Evolutionary conservation across 2,329 filamentous ascomycete species (phyloP), one percentile per base, ranked within the genome.

Genomic region (Rutstroemia sydowiana): DNA sequence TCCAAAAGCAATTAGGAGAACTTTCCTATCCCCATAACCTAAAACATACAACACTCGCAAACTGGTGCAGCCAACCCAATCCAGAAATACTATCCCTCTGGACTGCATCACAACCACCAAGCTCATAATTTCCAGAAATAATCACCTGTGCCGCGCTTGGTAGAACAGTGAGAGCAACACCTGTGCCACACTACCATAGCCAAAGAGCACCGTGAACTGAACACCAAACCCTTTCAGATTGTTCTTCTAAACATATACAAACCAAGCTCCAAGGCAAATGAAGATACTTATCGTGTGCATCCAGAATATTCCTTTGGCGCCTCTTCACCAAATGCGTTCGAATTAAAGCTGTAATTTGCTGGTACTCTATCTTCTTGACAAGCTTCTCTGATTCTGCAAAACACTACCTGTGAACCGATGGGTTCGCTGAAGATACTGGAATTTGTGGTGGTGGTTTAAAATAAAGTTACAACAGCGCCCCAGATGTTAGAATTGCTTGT

Each of bases 1-100:
- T 65, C 68, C 73, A 82, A 0, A 82, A 82, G 0, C 75, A 81
- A 67, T 88, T 88, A 58, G 88, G 73, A 1, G 84, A 84, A 58
- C 77, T 85, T n/a, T 83, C 68, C 3, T 57, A 67, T 3, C 85
- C 85, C 0, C 85, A 64, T 82, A 89, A 36, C 89, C 71, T 64
- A 87, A 79, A 2, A 78, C 63, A 64, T 87, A 83, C 73, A 66
- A 59, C 75, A 79, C 5, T 85, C 85, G 9, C 77, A 65, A 63
- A 88, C 87, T 0, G 85, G 85, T 2, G 82, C 76, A 3, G 89
- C 79, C 73, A 89, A 85, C 0, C 85, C 85, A 18, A 88, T 77
- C 84, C 83, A 88, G 64, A 88, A 88, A 63, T 87, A 89, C 63
- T 87, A 85, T 11, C 74, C 74, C 2, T 84, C 83, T 1, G 81